Evolutionary conservation across 306 rosid species (phyloP).

Genomic region (Rosa persica): DNA sequence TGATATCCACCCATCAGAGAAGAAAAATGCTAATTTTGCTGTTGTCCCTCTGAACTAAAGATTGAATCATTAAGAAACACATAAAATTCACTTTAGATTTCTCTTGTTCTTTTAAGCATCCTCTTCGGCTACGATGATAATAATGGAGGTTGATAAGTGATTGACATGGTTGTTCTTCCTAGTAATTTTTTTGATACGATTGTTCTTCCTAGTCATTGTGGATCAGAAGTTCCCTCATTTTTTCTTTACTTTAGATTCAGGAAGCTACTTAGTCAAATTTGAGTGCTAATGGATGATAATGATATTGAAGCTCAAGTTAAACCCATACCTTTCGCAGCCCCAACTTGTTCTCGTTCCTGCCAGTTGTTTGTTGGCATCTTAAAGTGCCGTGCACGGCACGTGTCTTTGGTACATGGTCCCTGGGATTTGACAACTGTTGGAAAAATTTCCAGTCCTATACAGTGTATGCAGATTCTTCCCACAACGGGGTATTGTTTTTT

Average conservation of each 20-base stretch:
- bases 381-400: not conserved
- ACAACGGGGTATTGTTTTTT: not conserved
- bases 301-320: constrained; percentile 4
- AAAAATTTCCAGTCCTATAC: not conserved
- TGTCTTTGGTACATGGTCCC: constrained; percentile 8
- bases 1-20: constrained; percentile 22
- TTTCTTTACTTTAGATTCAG: not conserved
- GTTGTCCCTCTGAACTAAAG: constrained; percentile 12
- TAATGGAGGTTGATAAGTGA: not conserved
- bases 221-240: not conserved
- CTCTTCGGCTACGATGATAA: not conserved
- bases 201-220: not conserved
- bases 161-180: not conserved
- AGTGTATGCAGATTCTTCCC: not conserved
- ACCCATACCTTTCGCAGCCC: not conserved
- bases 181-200: not conserved
- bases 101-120: not conserved
- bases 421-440: not conserved
- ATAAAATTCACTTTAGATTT: constrained; percentile 5
- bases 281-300: not conserved
- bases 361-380: constrained; percentile 4
- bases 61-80: constrained; percentile 22
- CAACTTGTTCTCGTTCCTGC: not conserved
- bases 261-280: not conserved
- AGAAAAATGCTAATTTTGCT: constrained; percentile 22